Conservation (phyloP, 2,329 filamentous ascomycete species). For the Lasiodiplodia hormozganensis region DNA sequence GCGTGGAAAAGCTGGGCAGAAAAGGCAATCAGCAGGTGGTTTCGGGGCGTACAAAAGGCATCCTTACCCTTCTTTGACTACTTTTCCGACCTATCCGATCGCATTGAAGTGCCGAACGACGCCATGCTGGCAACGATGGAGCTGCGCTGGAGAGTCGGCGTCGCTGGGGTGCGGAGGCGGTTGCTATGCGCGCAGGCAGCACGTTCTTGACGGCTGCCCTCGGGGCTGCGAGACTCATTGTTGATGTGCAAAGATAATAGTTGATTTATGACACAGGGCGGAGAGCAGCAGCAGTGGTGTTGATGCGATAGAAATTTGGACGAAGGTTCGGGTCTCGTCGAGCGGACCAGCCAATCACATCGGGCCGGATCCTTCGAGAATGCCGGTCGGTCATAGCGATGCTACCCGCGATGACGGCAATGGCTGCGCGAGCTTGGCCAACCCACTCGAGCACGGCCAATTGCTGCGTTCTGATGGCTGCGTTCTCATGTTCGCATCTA, state of each 20-base stretch:
- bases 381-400: background rate
- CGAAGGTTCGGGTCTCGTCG: constrained; percentile 7
- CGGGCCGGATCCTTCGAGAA: constrained; percentile 20
- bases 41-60: background rate
- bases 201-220: constrained; percentile 33
- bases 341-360: constrained; percentile 5
- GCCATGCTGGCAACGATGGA: constrained; percentile 25
- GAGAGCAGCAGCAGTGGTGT: background rate
- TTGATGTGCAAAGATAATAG: constrained; percentile 27
- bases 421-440: background rate
- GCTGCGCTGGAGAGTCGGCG: constrained; percentile 23
- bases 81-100: constrained; percentile 31
- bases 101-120: constrained; percentile 3
- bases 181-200: constrained; percentile 37
- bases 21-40: background rate
- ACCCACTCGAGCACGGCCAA: background rate
- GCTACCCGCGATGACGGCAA: constrained; percentile 10
- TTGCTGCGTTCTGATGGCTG: background rate
- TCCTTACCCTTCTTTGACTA: constrained; percentile 42
- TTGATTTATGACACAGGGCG: background rate
- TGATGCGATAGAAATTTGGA: constrained; percentile 7
- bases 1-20: constrained; percentile 45
- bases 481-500: background rate
- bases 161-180: constrained; percentile 35
- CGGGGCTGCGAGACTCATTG: constrained; percentile 45